phyloP scores from a whole-genome alignment of 208 protist species.

The Leishmania arabica region DNA sequence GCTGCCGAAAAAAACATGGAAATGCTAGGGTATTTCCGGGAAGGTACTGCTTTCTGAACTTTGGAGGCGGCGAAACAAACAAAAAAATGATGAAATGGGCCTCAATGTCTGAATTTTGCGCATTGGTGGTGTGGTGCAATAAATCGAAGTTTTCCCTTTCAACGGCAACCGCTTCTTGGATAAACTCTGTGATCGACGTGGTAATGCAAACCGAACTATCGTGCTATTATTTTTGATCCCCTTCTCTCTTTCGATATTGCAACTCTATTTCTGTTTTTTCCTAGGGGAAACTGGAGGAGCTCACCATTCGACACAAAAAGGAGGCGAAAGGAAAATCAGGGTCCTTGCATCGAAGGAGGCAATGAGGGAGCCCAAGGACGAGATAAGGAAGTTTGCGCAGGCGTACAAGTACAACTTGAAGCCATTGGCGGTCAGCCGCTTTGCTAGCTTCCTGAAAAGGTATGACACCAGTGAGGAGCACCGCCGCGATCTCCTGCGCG shows the following conservation, averaged over 20 bases:
- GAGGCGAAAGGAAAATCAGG: background rate
- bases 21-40: background rate
- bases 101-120: background rate
- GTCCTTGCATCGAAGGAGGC: background rate
- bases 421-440: conserved; percentile 67
- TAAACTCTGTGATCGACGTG: background rate
- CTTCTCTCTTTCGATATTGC: background rate
- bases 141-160: background rate
- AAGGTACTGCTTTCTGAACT: background rate
- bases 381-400: conserved; percentile 71
- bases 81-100: background rate
- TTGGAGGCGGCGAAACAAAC: background rate
- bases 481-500: conserved; percentile 56
- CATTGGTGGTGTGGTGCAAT: background rate
- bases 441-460: conserved; percentile 59
- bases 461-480: conserved; percentile 39
- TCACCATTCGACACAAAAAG: background rate
- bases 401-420: conserved; percentile 81
- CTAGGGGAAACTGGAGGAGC: background rate
- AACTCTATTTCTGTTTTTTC: background rate
- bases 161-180: background rate
- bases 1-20: background rate
- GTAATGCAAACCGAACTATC: background rate
- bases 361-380: conserved; percentile 54
- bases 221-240: background rate